These are phyloP conservation scores for Stentor roeselii DNA, from an alignment of 73 alveolate species.

Conservation along the genomic window DNA sequence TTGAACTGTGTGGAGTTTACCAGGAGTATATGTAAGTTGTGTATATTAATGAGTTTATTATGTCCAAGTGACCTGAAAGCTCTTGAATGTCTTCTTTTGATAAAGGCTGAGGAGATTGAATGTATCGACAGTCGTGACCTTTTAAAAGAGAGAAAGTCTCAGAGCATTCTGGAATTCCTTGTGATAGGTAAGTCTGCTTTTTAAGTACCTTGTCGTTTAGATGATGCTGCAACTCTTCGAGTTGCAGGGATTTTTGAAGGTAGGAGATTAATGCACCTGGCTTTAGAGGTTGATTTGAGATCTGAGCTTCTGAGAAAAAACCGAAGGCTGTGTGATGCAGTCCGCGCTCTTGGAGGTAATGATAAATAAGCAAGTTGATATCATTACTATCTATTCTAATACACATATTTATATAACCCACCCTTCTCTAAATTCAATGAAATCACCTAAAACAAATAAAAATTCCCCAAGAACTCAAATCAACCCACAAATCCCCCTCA, in stretches of 20 bases:
- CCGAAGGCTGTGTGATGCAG: conserved; percentile 5
- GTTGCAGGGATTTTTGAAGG: background rate
- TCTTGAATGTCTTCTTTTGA: background rate
- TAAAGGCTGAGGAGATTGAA: background rate
- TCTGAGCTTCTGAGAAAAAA: background rate
- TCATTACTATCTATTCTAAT: background rate
- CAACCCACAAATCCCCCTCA: too few species aligned
- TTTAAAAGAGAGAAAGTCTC: background rate
- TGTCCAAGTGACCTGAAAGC: background rate
- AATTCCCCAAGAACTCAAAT: too few species aligned
- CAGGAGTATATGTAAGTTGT: background rate
- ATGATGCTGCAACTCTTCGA: background rate
- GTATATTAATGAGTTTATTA: background rate
- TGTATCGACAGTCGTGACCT: background rate
- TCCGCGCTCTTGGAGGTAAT: conserved; percentile 20
- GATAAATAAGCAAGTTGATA: background rate
- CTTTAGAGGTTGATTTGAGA: background rate
- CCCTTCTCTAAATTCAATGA: too few species aligned
- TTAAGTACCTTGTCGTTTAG: background rate
- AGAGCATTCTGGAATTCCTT: background rate
- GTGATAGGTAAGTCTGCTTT: background rate
- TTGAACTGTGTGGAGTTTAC: too few species aligned
- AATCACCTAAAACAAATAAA: too few species aligned
- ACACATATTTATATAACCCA: background rate
- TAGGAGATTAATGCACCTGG: background rate